Conservation (phyloP, 305 asterid species). For the Solanum hybrid region DNA sequence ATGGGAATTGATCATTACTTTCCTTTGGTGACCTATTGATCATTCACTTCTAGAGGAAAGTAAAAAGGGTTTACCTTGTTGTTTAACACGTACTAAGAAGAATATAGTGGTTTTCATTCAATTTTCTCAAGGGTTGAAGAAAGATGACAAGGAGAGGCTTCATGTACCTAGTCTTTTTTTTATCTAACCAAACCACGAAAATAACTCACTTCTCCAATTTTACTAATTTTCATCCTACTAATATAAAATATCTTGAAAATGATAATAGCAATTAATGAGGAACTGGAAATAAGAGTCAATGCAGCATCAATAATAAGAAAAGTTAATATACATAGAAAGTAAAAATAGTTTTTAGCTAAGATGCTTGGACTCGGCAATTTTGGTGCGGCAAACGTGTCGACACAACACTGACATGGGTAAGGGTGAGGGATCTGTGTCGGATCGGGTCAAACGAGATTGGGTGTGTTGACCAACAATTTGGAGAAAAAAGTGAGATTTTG, state of each 20-base stretch:
- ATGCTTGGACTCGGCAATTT: neutral
- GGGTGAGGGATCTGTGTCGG: neutral
- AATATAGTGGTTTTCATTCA: neutral
- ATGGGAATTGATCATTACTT: neutral
- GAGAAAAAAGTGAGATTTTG: neutral
- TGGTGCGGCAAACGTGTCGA: neutral
- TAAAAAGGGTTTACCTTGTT: neutral
- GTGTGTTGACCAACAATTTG: neutral
- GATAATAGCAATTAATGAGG: neutral
- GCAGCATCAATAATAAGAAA: neutral
- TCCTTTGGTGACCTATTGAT: neutral
- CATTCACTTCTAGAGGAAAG: constrained; percentile 1
- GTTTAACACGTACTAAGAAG: neutral
- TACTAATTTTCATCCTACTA: neutral
- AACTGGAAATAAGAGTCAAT: neutral
- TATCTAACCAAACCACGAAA: neutral
- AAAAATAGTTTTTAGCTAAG: neutral
- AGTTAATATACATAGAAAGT: neutral
- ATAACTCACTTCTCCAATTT: neutral
- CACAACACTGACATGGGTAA: neutral
- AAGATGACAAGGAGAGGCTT: neutral
- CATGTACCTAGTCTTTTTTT: neutral
- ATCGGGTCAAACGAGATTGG: neutral
- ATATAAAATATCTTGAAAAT: neutral
- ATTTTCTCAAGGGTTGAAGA: neutral